Conservation (phyloP, 2,329 filamentous ascomycete species). For the Sporothrix globosa region DNA sequence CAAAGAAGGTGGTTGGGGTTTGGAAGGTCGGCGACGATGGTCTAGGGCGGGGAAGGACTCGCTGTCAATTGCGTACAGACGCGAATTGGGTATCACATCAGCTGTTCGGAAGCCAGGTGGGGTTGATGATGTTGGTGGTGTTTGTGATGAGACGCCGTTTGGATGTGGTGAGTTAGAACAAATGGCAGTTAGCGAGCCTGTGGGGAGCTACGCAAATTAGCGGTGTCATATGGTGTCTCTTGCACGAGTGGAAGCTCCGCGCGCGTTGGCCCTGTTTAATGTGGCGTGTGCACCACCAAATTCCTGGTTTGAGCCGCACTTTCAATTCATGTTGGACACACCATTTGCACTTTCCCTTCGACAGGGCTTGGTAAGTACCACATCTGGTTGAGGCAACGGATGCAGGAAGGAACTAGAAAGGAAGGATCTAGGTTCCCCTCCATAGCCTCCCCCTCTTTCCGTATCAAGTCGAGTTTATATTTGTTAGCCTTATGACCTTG, state of each 20-base stretch:
- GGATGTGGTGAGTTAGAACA: slow-evolving; percentile 3
- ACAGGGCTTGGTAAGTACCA: not conserved
- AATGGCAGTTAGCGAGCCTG: slow-evolving; percentile 8
- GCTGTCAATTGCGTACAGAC: not conserved
- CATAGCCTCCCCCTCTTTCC: not conserved
- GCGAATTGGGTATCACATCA: not conserved
- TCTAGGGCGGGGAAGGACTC: not conserved
- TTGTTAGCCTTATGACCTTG: not conserved
- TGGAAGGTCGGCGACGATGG: not conserved
- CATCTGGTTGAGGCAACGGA: not conserved
- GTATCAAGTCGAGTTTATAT: not conserved
- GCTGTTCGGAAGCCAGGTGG: not conserved
- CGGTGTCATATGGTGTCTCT: not conserved
- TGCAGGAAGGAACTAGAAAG: not conserved
- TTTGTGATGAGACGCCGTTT: slow-evolving; percentile 15
- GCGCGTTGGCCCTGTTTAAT: not conserved
- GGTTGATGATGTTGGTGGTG: not conserved
- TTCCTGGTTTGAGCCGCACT: not conserved
- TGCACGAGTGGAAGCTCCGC: not conserved
- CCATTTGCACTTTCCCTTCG: not conserved
- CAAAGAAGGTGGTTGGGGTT: not conserved
- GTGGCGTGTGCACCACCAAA: not conserved
- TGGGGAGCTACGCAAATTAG: slow-evolving; percentile 12
- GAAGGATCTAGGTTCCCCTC: not conserved
- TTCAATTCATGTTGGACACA: not conserved